Evolutionary conservation across 2,329 filamentous ascomycete genomes (phyloP).

Genomic region (Cryphonectria parasitica): DNA sequence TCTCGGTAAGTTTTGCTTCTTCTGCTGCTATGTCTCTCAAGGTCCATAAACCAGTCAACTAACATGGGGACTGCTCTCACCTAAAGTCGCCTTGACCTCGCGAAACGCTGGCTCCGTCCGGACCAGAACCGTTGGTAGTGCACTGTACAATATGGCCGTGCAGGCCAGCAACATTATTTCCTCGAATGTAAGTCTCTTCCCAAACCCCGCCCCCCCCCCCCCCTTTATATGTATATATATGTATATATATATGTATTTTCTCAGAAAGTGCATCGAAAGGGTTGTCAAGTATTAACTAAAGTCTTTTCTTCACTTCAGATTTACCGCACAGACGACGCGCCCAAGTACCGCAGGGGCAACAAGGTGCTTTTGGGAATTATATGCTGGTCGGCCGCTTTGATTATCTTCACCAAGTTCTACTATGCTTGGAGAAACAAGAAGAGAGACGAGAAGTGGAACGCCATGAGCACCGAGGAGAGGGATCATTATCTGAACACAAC

Average conservation of each 20-base stretch:
- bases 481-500: slow-evolving; percentile 45
- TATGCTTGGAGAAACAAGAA: slow-evolving; percentile 39
- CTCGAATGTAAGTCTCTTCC: slow-evolving; percentile 43
- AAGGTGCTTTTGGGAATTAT: slow-evolving; percentile 45
- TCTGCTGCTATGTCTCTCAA: too few relatives aligned
- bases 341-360: slow-evolving; percentile 49
- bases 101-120: slow-evolving; percentile 66
- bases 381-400: slow-evolving; percentile 41
- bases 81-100: slow-evolving; percentile 61
- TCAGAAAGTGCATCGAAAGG: neutral
- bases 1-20: slow-evolving; percentile 33
- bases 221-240: too few relatives aligned
- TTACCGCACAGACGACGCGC: slow-evolving; percentile 47
- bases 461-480: slow-evolving; percentile 40
- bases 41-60: too few relatives aligned
- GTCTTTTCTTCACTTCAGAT: slow-evolving; percentile 32
- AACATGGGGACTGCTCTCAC: slow-evolving; percentile 25
- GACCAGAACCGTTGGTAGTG: slow-evolving; percentile 63
- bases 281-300: neutral
- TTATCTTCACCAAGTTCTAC: slow-evolving; percentile 38
- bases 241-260: too few relatives aligned
- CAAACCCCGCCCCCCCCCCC: too few relatives aligned
- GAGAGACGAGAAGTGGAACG: slow-evolving; percentile 36
- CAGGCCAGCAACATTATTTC: slow-evolving; percentile 49
- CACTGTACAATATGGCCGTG: slow-evolving; percentile 63